Base-by-base conservation (phyloP, 441 rosid species). In the Erodium trifolium region DNA sequence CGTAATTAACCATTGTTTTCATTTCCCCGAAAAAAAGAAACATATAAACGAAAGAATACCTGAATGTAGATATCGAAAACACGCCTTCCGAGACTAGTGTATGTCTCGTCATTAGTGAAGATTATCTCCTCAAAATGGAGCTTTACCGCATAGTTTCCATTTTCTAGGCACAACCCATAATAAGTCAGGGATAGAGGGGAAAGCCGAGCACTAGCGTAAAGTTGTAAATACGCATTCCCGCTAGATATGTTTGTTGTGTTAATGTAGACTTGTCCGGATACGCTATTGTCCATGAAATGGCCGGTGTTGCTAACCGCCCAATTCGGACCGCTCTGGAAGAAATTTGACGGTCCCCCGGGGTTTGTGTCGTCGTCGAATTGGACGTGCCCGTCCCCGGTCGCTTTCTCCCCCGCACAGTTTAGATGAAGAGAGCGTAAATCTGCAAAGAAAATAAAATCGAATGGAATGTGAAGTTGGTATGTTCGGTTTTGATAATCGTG, bases 261-360 rank as follows among this genome's bases (percentile, higher is more conserved):
- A 23, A 23, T 23, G 27, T 23, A 23, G 27, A 23, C 27, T 23
- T 23, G 27, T 23, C 27, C 27, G 27, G 27, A 0, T 2, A 23
- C 27, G 27, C 27, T 23, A 23, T 23, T 23, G 27, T 23, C 27
- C 27, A 23, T 23, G 85, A 93, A 93, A 83, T 86, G 85, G 64
- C 98, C 97, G 0, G 90, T 93, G 81, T 90, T 93, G 83, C 98
- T 93, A 51, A 83, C 80, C 72, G 89, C 97, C 97, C 97, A 90
- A 66, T 82, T 77, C 63, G 79, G 80, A 41, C 19, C 1, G 69
- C 78, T 73, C 47, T 17, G 4, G 77, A 69, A 76, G 75, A 71
- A 87, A 85, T 79, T 82, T 10, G 98, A 88, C 77, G 97, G 87
- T 55, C 98, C 98, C 78, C 84, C 83, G 12, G 71, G 39, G 41